Evolutionary conservation across 352 stramenopile genomes (phyloP), one percentile per base, ranked within the genome.

Genomic region (Thraustochytrium striatum): DNA sequence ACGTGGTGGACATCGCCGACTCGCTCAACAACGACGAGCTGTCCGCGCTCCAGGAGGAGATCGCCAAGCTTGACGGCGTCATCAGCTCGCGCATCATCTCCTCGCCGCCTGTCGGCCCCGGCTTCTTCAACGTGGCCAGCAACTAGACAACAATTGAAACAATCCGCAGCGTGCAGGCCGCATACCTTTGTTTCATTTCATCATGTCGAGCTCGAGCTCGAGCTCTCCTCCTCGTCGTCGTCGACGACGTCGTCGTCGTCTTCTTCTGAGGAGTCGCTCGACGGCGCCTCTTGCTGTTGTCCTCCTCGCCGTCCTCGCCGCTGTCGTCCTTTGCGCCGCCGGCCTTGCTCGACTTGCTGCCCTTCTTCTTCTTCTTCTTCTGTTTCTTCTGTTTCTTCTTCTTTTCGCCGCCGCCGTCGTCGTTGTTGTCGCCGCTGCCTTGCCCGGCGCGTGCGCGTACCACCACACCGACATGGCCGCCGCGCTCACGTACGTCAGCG

Each of bases 1-100:
- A 91, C 78, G 87, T 91, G n/a, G 69, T 91, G 32, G 88, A 92
- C 82, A 85, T 92, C 58, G 86, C 55, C 35, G 70, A 80, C 70
- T 39, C n/a, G 32, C 55, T 47, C 70, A 25, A n/a, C 38, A 8
- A 28, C 21, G 70, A 69, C 25, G 70, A 80, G 59, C 65, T 75
- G 13, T 30, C 65, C 52, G 30, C 61, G n/a, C 55, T 80, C n/a
- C 70, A 80, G 70, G 47, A 80, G 32, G 55, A 80, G 11, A 69
- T 80, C 38, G 44, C 55, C 55, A 70, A 78, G 55, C 59, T 80
- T 19, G 70, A 80, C 55, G 70, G 70, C 21, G 70, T 80, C 44
- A 80, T 80, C 59, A 62, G 32, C 59, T 80, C 70, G 11, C 55
- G 70, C 41, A 75, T 80, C 35, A 44, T 80, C 65, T 75, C 65